These are phyloP conservation scores for Fusarium sp. DNA, from an alignment of 2,329 filamentous ascomycete species.

Conservation along the genomic window DNA sequence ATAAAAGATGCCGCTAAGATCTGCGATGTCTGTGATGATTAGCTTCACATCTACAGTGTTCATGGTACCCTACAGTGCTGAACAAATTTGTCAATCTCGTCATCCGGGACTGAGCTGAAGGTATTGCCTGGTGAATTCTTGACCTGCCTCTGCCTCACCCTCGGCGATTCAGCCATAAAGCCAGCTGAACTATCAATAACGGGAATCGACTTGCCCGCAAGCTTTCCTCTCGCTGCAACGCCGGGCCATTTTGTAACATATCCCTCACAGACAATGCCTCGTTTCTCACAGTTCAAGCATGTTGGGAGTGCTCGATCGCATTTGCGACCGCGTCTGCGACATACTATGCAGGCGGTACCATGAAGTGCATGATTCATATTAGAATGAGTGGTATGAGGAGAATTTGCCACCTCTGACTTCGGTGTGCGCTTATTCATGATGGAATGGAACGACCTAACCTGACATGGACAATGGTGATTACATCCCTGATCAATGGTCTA, in stretches of 20 bases:
- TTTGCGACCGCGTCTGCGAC: neutral
- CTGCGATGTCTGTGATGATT: constrained; percentile 5
- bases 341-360: neutral
- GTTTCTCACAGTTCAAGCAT: constrained; percentile 13
- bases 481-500: too few species aligned
- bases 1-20: constrained; percentile 23
- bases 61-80: constrained; percentile 25
- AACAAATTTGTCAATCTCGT: constrained; percentile 6
- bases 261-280: constrained; percentile 10
- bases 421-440: too few species aligned
- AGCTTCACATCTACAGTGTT: too few species aligned
- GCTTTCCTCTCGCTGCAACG: constrained; percentile 14
- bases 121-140: neutral
- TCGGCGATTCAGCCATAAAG: neutral
- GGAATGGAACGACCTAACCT: neutral
- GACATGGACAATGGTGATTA: neutral
- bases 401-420: too few species aligned
- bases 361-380: neutral
- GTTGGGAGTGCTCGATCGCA: constrained; percentile 4
- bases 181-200: neutral
- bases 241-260: constrained; percentile 24
- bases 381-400: neutral
- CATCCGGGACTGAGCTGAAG: neutral
- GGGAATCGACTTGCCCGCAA: constrained; percentile 19
- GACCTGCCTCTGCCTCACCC: neutral